phyloP scores from a whole-genome alignment of 192 early-diverging fungal species.

The Backusella macrospora region DNA sequence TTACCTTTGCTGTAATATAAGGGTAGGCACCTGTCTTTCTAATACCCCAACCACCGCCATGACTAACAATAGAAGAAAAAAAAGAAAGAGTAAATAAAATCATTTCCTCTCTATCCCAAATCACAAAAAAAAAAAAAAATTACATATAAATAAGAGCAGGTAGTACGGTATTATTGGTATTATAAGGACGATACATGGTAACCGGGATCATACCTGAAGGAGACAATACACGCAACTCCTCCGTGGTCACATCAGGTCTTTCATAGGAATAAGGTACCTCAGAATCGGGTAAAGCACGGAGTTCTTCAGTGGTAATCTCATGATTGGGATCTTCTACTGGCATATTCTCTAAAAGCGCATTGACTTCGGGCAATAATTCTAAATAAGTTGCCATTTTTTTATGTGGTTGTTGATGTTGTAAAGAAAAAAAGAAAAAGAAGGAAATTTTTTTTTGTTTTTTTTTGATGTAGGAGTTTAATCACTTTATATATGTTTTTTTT shows the following conservation, averaged over 20 bases:
- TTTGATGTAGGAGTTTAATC: no score
- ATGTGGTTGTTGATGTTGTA: neutral
- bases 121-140: no score
- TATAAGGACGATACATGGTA: neutral
- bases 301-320: neutral
- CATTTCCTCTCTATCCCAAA: neutral
- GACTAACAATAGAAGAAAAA: neutral
- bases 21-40: neutral
- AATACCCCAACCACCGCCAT: neutral
- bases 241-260: neutral
- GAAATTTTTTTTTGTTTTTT: no score
- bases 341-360: neutral
- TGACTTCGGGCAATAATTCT: neutral
- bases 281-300: neutral
- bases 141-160: neutral
- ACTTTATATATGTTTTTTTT: neutral
- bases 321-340: neutral
- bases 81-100: neutral
- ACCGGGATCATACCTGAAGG: neutral
- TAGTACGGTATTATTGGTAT: neutral
- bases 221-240: neutral
- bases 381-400: slow-evolving; percentile 6
- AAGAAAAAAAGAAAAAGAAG: neutral
- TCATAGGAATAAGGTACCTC: neutral
- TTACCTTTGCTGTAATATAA: slow-evolving; percentile 7